These are phyloP conservation scores for Cruciata laevipes DNA, from an alignment of 257 asterid species.

Conservation along the genomic window DNA sequence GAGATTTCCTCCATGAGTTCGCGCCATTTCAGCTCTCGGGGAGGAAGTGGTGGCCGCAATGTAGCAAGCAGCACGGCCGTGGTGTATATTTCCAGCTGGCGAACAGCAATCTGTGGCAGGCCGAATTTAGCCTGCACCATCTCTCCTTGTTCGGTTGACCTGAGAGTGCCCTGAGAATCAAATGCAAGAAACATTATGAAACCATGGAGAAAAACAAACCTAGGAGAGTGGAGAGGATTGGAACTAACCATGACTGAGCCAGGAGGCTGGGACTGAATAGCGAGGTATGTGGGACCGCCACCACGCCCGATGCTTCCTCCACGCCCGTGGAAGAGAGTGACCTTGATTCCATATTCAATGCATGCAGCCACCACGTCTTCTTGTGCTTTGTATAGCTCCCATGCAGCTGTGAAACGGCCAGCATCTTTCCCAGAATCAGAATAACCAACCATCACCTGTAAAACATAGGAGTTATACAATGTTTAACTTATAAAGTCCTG, in stretches of 20 bases:
- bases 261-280: slow-evolving; percentile 97
- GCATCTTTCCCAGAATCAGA: slow-evolving; percentile 99
- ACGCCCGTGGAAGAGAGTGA: slow-evolving; percentile 96
- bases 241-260: slow-evolving; percentile 90
- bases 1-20: slow-evolving; percentile 87
- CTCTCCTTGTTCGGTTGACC: slow-evolving; percentile 98
- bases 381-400: slow-evolving; percentile 99
- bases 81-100: slow-evolving; percentile 91
- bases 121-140: slow-evolving; percentile 99
- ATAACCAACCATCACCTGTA: slow-evolving; percentile 98
- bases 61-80: slow-evolving; percentile 94
- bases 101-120: slow-evolving; percentile 83
- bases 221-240: not conserved
- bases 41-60: slow-evolving; percentile 71
- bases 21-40: slow-evolving; percentile 85
- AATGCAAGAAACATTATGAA: not conserved
- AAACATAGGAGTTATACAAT: slow-evolving; percentile 12
- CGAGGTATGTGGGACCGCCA: slow-evolving; percentile 94
- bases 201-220: not conserved
- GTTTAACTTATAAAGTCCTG: slow-evolving; percentile 15
- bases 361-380: slow-evolving; percentile 95
- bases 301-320: slow-evolving; percentile 99
- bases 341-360: slow-evolving; percentile 74
- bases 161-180: slow-evolving; percentile 64
- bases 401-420: slow-evolving; percentile 92